Base-by-base conservation (phyloP, 495 filamentous ascomycete species). In the Patellaria atrata region DNA sequence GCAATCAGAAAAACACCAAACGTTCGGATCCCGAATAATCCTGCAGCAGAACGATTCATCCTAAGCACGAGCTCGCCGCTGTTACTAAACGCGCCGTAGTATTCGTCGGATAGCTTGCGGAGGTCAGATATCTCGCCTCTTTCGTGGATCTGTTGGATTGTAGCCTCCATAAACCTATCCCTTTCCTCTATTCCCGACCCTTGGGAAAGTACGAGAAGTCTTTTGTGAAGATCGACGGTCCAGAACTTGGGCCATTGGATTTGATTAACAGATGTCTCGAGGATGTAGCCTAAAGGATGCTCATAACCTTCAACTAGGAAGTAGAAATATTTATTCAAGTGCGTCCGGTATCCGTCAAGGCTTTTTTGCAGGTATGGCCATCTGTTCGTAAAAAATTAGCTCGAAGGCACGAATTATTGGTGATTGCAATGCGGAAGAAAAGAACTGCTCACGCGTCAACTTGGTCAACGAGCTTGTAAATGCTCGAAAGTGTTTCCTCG, bases 21-120 rank as follows among this genome's bases (percentile, higher is more conserved):
- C 2, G 55, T 57, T 2, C 59, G 51, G 26, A 74, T 64, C 2
- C 70, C 70, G 35, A 74, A 68, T 1, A 70, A 45, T 11, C 58
- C 48, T 14, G 58, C 56, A 0, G 60, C 61, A 39, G 57, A 61
- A 16, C 67, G 57, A 20, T 71, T 65, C 6, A 71, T 46, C 21
- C 55, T 54, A 3, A 66, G 27, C 10, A 38, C 14, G 14, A 30
- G 36, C 8, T 22, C 25, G 2, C 36, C 36, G 12, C 10, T n/a
- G 24, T 13, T 7, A 8, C 17, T 8, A 15, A 34, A 12, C 3
- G 32, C 12, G 3, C 26, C 3, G 19, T 30, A 33, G 3, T 10
- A 9, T 28, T 38, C 36, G 15, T 31, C 14, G 26, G 14, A 14
- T 28, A 27, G 2, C 27, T 20, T 16, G 26, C 5, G 27, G n/a